Base-by-base conservation (phyloP, 495 filamentous ascomycete species). In the Hypoxylon perforatum region DNA sequence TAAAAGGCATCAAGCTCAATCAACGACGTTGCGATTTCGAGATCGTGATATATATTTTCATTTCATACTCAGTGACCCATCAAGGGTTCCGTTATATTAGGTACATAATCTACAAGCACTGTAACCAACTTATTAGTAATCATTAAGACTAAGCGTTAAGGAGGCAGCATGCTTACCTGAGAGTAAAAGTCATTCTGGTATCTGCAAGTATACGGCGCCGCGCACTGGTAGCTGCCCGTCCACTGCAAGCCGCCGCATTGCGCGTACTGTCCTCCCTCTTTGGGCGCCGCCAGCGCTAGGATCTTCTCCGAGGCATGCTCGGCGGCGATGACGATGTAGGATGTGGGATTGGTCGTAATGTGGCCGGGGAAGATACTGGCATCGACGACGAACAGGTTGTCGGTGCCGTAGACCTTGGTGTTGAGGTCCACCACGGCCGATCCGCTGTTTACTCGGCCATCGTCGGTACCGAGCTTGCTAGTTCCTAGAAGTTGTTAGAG, bases 361-460 rank as follows among this genome's bases (percentile, higher is more conserved):
- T 81, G 79, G 36, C 85, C 86, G 0, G 87, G 87, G 81, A 88
- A 88, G 70, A 89, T 86, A 18, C 81, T 84, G n/a, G 81, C 87
- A 67, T 89, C 87, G 28, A 89, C 79, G 12, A 89, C 85, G 61
- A 86, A 87, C 57, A 92, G 77, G 77, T 91, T 91, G 68, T 89
- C 85, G 6, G 84, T 90, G 54, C 90, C 90, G 52, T 89, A 92
- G 48, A 91, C 89, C 74, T 86, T 84, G 53, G 88, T 83, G 80
- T 91, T 84, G 39, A 80, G 76, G 64, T 92, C 89, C 14, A 92
- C 89, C 21, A 92, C 90, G n/a, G 81, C 72, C 15, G 85, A 84
- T 48, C 89, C 89, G 61, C 79, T 77, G 18, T 74, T 79, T 33
- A 54, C 28, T 21, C 87, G 84, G 18, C 90, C 90, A 69, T 90